Evolutionary conservation across 2,329 filamentous ascomycete genomes (phyloP).

Genomic region (Exutisphaerella laricina): DNA sequence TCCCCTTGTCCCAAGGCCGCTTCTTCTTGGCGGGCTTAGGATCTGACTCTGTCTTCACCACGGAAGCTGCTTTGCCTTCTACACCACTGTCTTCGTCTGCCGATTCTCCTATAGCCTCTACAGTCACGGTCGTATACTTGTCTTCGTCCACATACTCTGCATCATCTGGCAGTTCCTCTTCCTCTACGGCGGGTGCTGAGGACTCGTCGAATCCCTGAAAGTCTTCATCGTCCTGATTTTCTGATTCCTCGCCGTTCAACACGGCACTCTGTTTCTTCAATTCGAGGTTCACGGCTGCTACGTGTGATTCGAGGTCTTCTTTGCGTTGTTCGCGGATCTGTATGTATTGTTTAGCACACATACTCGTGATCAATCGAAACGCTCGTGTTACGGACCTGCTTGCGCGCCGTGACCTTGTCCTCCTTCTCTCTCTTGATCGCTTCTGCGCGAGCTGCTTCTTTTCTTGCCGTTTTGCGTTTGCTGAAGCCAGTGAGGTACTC

Average conservation of each 20-base stretch:
- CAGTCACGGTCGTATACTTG: conserved; percentile 88
- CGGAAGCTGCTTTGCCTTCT: conserved; percentile 23
- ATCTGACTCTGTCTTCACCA: conserved; percentile 16
- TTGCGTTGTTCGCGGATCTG: conserved; percentile 81
- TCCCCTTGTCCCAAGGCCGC: conserved; percentile 49
- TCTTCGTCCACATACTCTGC: conserved; percentile 97
- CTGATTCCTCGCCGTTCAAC: conserved; percentile 20
- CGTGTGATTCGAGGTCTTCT: conserved; percentile 73
- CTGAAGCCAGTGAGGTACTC: conserved; percentile 95
- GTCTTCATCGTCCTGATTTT: conserved; percentile 31
- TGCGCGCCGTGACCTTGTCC: conserved; percentile 67
- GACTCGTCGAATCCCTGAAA: conserved; percentile 16
- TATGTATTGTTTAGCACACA: conserved; percentile 2
- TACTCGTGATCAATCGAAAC: neutral
- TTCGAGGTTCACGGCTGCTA: conserved; percentile 67
- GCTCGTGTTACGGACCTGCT: conserved; percentile 58
- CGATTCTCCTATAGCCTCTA: conserved; percentile 72
- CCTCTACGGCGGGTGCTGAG: conserved; percentile 8
- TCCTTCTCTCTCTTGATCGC: conserved; percentile 70
- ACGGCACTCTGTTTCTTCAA: conserved; percentile 53
- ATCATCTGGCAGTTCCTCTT: conserved; percentile 42
- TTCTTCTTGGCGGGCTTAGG: conserved; percentile 35
- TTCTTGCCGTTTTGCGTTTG: conserved; percentile 84
- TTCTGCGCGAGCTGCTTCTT: conserved; percentile 77
- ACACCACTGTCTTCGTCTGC: conserved; percentile 32